A percentile compares a stretch with the other conserved stretches of the same genome.
phyloP scores from a whole-genome alignment of 2,329 filamentous ascomycete genomes.

The Lecanicillium sp. region DNA sequence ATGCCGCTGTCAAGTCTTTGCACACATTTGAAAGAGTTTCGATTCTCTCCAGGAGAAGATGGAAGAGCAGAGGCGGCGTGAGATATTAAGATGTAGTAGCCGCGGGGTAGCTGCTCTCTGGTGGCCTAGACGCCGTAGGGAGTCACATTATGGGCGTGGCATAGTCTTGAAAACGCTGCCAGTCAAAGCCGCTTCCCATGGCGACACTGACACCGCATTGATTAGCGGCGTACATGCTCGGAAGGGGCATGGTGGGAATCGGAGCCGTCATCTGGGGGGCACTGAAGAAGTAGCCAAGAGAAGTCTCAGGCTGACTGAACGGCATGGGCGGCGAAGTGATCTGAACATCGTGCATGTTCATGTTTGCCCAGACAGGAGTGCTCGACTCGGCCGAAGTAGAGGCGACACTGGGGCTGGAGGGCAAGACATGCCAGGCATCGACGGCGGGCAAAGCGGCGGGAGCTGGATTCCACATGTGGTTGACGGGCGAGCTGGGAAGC shows the following conservation, averaged over 20 bases:
- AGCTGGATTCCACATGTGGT: constrained; percentile 69
- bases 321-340: constrained; percentile 72
- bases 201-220: constrained; percentile 75
- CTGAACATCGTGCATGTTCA: constrained; percentile 66
- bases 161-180: constrained; percentile 81
- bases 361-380: constrained; percentile 69
- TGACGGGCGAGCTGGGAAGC: constrained; percentile 71
- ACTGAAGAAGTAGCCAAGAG: constrained; percentile 70
- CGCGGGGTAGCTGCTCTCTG: constrained; percentile 33
- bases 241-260: constrained; percentile 69
- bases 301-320: constrained; percentile 65
- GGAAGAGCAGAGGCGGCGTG: constrained; percentile 14
- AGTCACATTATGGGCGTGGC: constrained; percentile 73
- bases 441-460: constrained; percentile 60
- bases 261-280: constrained; percentile 66
- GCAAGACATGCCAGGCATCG: constrained; percentile 84
- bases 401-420: constrained; percentile 76
- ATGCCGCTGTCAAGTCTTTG: constrained; percentile 23
- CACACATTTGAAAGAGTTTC: constrained; percentile 17
- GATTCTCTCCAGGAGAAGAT: constrained; percentile 20
- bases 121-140: constrained; percentile 34
- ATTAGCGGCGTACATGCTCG: constrained; percentile 69
- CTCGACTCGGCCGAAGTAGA: constrained; percentile 61
- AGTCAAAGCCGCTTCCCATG: constrained; percentile 66
- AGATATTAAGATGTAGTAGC: constrained; percentile 37